Conservation (phyloP, 2,329 filamentous ascomycete genomes). For the Beauveria rudraprayagi region DNA sequence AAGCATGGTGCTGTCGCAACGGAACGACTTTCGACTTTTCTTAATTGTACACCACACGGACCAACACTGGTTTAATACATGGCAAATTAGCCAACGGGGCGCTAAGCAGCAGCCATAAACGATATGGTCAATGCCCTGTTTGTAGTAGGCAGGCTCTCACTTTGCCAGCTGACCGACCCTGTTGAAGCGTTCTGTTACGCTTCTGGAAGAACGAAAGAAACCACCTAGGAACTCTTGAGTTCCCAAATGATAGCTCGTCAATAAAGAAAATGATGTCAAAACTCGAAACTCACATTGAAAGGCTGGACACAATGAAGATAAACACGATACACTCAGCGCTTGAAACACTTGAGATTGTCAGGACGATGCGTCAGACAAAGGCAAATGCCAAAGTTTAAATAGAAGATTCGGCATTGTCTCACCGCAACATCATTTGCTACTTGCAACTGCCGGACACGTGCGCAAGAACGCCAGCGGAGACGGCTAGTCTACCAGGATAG, state of each 20-base stretch:
- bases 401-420: background rate
- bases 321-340: background rate
- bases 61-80: background rate
- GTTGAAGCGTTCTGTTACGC: background rate
- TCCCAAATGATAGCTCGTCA: background rate
- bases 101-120: background rate
- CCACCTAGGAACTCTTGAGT: background rate
- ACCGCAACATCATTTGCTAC: background rate
- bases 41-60: constrained; percentile 1
- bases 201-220: background rate
- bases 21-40: background rate
- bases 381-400: background rate
- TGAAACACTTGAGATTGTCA: background rate
- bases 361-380: background rate
- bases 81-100: background rate
- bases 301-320: background rate
- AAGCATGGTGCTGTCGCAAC: background rate
- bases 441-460: constrained; percentile 7
- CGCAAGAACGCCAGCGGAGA: constrained; percentile 3
- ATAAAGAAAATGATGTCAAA: background rate
- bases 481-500: constrained; percentile 4
- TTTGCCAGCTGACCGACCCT: background rate
- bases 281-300: background rate
- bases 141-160: background rate
- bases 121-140: background rate